phyloP scores from a whole-genome alignment of 306 rosid genomes.

The Cucurbita argyrosperma region DNA sequence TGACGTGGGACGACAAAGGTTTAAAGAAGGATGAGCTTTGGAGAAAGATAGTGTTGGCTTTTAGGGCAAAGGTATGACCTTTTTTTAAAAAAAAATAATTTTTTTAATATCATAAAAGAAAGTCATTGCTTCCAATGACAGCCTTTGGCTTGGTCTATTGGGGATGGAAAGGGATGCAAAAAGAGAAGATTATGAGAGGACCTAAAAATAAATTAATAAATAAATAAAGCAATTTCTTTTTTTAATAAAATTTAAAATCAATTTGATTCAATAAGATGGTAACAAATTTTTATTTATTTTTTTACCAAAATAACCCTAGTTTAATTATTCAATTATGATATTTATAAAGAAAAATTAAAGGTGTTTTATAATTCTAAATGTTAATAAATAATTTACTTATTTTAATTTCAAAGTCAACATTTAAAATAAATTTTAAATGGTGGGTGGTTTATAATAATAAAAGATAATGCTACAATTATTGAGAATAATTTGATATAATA shows the following conservation, averaged over 20 bases:
- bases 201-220: background rate
- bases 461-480: background rate
- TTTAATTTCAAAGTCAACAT: background rate
- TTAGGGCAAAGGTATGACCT: background rate
- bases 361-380: background rate
- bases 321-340: background rate
- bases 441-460: background rate
- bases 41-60: background rate
- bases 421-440: background rate
- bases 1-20: background rate
- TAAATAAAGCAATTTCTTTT: too few relatives aligned
- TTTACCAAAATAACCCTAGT: background rate
- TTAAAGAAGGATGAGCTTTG: background rate
- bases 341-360: background rate
- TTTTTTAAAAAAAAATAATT: background rate
- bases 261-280: background rate
- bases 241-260: background rate
- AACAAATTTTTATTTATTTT: too few relatives aligned
- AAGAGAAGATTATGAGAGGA: background rate
- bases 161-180: slow-evolving; percentile 4
- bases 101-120: background rate
- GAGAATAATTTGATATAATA: background rate
- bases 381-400: background rate
- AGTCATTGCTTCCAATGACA: background rate
- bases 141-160: slow-evolving; percentile 1